Evolutionary conservation across 2,329 filamentous ascomycete genomes (phyloP), one percentile per base, ranked within the genome.

Genomic region (Parafenestella ontariensis): DNA sequence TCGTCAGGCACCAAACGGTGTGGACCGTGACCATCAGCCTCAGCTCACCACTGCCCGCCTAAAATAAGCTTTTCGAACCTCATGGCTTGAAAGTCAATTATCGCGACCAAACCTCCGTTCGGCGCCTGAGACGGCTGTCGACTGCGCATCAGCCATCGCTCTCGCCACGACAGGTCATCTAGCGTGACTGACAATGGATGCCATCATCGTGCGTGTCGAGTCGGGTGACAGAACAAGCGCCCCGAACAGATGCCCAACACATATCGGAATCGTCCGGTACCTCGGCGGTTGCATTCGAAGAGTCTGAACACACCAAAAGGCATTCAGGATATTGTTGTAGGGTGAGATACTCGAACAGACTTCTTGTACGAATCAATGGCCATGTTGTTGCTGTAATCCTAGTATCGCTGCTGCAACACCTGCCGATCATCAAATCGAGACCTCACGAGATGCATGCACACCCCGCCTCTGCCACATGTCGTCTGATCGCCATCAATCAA

Each of bases 1-100:
- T 54, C 51, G 42, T 52, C 66, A 70, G 65, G 64, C 54, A 70
- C 68, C 62, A 55, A 29, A 46, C 48, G 42, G 50, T 36, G 49
- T 23, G 52, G 36, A 34, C 37, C 46, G 36, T 39, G 46, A 41
- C 47, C 50, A 9, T 9, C 24, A 9, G 50, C 56, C 49, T 60
- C 62, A 66, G 61, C 58, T 62, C 58, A 61, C 55, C 56, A 57
- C 34, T 49, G 46, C 37, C 37, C 37, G 17, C 49, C 57, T 53
- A 58, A 64, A 65, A 59, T 54, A 55, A 58, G 52, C 54, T 56
- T 54, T 41, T 50, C 48, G 46, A 54, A 56, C 53, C n/a, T 56
- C 56, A 49, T 46, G 53, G 41, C 57, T 52, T 49, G 45, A n/a
- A 28, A 28, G 17, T 59, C 47, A 54, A 52, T 56, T 61, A 52